Evolutionary conservation across 805 yeast genomes (phyloP).

Genomic region (Saccharomycopsis olivae): DNA sequence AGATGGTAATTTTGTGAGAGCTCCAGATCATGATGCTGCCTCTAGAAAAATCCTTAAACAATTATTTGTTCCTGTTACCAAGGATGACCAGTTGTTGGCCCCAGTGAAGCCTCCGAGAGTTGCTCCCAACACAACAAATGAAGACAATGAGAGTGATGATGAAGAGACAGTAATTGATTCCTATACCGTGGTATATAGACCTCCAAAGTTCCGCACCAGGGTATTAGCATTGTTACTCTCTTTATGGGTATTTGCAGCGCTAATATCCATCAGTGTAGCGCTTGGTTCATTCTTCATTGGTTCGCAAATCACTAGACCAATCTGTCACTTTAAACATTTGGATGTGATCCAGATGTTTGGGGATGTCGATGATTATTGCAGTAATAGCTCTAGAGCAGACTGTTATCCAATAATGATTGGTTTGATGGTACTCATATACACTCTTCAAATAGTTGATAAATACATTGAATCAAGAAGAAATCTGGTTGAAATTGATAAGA

Average conservation of each 20-base stretch:
- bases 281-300: conserved; percentile 22
- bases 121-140: conserved; percentile 23
- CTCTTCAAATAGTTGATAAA: too few relatives aligned
- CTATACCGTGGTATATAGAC: conserved; percentile 76
- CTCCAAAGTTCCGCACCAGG: conserved; percentile 62
- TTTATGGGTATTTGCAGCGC: conserved; percentile 41
- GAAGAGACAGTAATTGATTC: conserved; percentile 30
- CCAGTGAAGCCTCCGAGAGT: conserved; percentile 19
- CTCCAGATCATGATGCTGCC: conserved; percentile 74
- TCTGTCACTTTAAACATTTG: neutral
- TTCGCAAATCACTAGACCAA: conserved; percentile 8
- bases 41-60: conserved; percentile 52
- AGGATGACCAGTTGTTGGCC: conserved; percentile 50
- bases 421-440: too few relatives aligned
- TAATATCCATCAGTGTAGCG: conserved; percentile 22
- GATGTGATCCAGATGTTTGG: conserved; percentile 11
- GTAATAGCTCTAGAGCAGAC: conserved; percentile 11
- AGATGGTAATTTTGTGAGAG: conserved; percentile 75
- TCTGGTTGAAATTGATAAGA: too few relatives aligned
- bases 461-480: too few relatives aligned
- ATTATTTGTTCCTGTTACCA: conserved; percentile 75
- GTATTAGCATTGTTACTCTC: conserved; percentile 36
- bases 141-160: conserved; percentile 26
- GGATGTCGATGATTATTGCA: conserved; percentile 14
- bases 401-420: conserved; percentile 20